Evolutionary conservation across 1,284 basidiomycete species (phyloP).

Genomic region (Fomitopsis pinicola): DNA sequence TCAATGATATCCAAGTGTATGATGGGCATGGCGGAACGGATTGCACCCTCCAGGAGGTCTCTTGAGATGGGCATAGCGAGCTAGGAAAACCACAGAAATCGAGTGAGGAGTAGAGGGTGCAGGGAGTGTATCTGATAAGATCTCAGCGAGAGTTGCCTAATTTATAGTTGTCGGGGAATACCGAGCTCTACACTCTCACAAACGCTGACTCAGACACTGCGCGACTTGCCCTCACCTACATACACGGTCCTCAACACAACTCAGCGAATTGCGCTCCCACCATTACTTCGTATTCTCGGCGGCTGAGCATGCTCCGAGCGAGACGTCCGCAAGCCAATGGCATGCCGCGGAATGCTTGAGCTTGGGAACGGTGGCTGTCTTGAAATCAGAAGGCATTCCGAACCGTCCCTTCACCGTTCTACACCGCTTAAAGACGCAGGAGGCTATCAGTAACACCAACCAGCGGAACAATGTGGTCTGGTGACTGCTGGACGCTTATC

Average conservation of each 20-base stretch:
- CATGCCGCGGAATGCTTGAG: background rate
- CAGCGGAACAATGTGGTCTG: background rate
- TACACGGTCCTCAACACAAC: background rate
- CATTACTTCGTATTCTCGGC: background rate
- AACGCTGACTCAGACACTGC: background rate
- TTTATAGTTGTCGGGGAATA: background rate
- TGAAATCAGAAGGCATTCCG: background rate
- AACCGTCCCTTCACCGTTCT: background rate
- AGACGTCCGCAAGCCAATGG: background rate
- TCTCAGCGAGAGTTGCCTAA: background rate
- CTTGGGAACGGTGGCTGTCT: background rate
- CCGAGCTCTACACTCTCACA: background rate
- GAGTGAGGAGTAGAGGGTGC: background rate
- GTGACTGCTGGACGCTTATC: background rate
- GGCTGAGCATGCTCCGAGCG: background rate
- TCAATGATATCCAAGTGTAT: slow-evolving; percentile 68
- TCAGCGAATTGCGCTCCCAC: background rate
- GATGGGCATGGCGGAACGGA: slow-evolving; percentile 56
- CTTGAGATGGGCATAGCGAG: slow-evolving; percentile 54
- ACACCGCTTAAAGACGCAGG: background rate
- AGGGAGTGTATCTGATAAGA: slow-evolving; percentile 7
- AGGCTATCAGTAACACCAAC: background rate
- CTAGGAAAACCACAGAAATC: background rate
- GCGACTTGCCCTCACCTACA: background rate
- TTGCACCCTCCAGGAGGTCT: slow-evolving; percentile 52